Percentiles rank a stretch among this genome's conserved stretches.
Conservation (phyloP, 805 yeast genomes). For the Yamadazyma scolyti region DNA sequence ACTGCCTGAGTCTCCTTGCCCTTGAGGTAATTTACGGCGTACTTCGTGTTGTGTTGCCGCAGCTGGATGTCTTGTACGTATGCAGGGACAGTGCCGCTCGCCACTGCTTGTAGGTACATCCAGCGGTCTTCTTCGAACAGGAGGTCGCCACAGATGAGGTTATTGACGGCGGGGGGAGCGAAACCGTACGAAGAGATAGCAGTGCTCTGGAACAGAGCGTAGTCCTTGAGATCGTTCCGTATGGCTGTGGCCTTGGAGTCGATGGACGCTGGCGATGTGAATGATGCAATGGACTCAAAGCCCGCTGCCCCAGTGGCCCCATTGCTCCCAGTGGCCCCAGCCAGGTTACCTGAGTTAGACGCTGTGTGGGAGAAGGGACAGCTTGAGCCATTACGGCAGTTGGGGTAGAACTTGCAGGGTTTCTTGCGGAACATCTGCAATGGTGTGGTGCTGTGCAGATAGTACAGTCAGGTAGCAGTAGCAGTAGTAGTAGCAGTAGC, state of each 20-base stretch:
- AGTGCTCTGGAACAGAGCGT: constrained; percentile 13
- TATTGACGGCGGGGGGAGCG: constrained; percentile 45
- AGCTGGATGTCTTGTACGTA: constrained; percentile 39
- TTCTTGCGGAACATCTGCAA: too few species aligned
- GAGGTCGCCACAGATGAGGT: constrained; percentile 47
- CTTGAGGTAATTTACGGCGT: constrained; percentile 34
- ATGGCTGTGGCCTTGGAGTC: constrained; percentile 16
- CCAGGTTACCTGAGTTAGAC: constrained; percentile 2
- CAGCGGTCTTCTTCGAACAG: constrained; percentile 53
- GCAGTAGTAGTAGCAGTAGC: too few species aligned
- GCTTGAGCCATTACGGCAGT: constrained; percentile 24
- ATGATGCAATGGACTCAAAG: constrained; percentile 10
- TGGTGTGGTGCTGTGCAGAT: too few species aligned
- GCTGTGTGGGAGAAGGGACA: constrained; percentile 27
- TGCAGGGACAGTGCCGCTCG: constrained; percentile 29
- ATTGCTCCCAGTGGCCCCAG: neutral
- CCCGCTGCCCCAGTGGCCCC: neutral
- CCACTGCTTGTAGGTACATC: constrained; percentile 41
- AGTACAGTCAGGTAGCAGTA: too few species aligned
- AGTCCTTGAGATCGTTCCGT: constrained; percentile 20
- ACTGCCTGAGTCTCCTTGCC: constrained; percentile 49
- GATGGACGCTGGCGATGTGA: constrained; percentile 13
- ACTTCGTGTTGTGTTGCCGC: constrained; percentile 45
- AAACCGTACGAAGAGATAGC: constrained; percentile 47
- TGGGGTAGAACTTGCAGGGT: constrained; percentile 14